Conservation (phyloP, 495 filamentous ascomycete species). For the Cercophora scortea region DNA sequence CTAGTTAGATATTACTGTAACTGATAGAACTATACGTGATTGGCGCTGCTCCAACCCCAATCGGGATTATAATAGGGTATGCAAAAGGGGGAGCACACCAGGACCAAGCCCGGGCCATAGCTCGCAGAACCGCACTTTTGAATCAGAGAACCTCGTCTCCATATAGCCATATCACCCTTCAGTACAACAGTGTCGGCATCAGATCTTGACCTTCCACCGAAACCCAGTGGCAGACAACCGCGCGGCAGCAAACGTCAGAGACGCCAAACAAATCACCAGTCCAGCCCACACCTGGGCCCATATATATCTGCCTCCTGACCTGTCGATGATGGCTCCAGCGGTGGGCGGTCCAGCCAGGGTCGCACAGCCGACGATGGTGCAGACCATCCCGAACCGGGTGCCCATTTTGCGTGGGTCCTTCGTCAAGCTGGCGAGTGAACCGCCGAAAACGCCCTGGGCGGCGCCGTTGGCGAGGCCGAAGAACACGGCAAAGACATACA, state of each 20-base stretch:
- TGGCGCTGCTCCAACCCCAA: too few relatives aligned
- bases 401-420: conserved; percentile 35
- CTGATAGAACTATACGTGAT: too few relatives aligned
- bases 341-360: conserved; percentile 36
- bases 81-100: too few relatives aligned
- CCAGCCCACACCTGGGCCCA: conserved; percentile 39
- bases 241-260: conserved; percentile 10
- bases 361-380: conserved; percentile 30
- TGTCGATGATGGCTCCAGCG: conserved; percentile 37
- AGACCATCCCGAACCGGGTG: conserved; percentile 37
- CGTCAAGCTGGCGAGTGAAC: conserved; percentile 31
- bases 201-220: conserved; percentile 22
- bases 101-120: too few relatives aligned
- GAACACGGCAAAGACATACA: conserved; percentile 35
- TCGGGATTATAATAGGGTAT: too few relatives aligned
- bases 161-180: too few relatives aligned
- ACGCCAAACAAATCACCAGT: conserved; percentile 20
- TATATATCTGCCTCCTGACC: conserved; percentile 22
- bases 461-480: conserved; percentile 32
- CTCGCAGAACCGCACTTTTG: too few relatives aligned
- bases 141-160: too few relatives aligned
- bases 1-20: too few relatives aligned
- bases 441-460: conserved; percentile 30
- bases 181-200: neutral
- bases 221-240: conserved; percentile 15